Conservation (phyloP, 2,329 filamentous ascomycete species). For the Thielaviopsis euricoi region DNA sequence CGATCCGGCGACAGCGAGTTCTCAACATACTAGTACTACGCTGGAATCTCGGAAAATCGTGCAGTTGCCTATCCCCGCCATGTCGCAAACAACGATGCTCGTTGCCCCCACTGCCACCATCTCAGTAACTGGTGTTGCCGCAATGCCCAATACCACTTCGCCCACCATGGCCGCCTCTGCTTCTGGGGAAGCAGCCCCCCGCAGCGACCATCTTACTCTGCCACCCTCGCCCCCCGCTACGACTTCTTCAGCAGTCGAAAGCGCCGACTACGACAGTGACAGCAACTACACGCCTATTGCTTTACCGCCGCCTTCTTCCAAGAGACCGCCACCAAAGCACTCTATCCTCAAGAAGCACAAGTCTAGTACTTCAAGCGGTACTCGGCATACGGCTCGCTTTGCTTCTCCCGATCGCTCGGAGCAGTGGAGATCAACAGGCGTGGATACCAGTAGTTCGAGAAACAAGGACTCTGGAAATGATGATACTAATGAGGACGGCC, state of each 20-base stretch:
- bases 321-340: conserved; percentile 25
- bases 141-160: background rate
- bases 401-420: conserved; percentile 33
- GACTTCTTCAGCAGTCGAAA: background rate
- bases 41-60: background rate
- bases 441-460: background rate
- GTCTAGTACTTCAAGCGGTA: conserved; percentile 34
- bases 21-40: background rate
- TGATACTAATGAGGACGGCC: background rate
- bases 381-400: conserved; percentile 44
- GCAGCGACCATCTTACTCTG: background rate
- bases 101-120: background rate
- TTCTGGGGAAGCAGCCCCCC: background rate
- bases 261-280: background rate
- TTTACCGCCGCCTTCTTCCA: conserved; percentile 22
- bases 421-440: background rate
- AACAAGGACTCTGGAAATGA: background rate
- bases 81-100: background rate
- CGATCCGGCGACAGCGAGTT: background rate
- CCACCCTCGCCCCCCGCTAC: background rate
- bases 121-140: background rate
- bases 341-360: conserved; percentile 45
- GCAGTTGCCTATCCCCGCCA: background rate
- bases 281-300: background rate
- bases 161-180: background rate